A percentile compares a stretch with the other conserved stretches of the same genome.
Conservation (phyloP, 371 early-diverging fungal genomes). For the Choanephora cucurbitarum region DNA sequence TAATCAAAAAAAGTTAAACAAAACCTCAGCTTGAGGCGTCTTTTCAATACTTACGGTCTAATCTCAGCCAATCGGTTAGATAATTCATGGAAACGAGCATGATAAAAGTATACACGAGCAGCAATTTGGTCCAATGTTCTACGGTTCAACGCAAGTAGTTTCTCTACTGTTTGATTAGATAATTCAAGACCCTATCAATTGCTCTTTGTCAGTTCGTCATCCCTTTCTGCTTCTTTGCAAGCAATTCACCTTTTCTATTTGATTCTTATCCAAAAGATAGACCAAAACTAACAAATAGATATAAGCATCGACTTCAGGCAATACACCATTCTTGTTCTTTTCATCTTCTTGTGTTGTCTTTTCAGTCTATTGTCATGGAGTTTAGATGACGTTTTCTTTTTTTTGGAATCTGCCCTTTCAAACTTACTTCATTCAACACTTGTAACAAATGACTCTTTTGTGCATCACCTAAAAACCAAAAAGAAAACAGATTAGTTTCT, state of each 20-base stretch:
- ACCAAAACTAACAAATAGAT: constrained; percentile 79
- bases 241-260: constrained; percentile 74
- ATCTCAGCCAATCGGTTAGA: constrained; percentile 70
- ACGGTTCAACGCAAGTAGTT: constrained; percentile 72
- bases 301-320: constrained; percentile 91
- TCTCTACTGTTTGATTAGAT: constrained; percentile 63
- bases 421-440: constrained; percentile 44
- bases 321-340: constrained; percentile 45
- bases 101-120: constrained; percentile 92
- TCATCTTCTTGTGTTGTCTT: constrained; percentile 25
- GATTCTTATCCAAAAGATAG: constrained; percentile 79
- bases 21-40: too few species aligned
- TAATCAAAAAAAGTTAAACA: too few species aligned
- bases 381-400: too few species aligned
- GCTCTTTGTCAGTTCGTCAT: too few species aligned
- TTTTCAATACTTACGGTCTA: constrained; percentile 76
- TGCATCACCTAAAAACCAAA: constrained; percentile 25
- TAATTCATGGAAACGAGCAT: constrained; percentile 86
- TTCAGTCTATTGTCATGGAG: constrained; percentile 14
- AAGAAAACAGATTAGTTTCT: not conserved
- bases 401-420: constrained; percentile 4
- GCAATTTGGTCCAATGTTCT: constrained; percentile 89
- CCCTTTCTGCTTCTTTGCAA: too few species aligned
- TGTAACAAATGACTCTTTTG: constrained; percentile 38
- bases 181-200: constrained; percentile 65